Base-by-base conservation (phyloP, 2,329 filamentous ascomycete species). In the Fusarium chuoi region DNA sequence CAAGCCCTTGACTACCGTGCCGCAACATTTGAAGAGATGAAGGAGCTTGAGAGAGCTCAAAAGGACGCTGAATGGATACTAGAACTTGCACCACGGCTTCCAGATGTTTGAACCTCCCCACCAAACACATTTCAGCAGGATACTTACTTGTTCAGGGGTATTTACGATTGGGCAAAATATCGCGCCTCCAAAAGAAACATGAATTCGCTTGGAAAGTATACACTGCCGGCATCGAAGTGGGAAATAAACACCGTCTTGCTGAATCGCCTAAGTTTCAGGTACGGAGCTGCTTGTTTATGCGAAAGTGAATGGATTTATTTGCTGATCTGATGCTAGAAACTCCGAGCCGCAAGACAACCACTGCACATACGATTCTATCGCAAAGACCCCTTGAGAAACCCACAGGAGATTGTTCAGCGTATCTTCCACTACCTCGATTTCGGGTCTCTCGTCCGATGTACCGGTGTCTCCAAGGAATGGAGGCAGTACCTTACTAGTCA, bases 11-110 rank as follows among this genome's bases (percentile, higher is more conserved):
- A 85, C 71, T 83, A 84, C 62, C 79, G 83, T 8, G 82, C 83
- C 24, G 83, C 83, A 6, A 82, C 81, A 0, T 84, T 84, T 62
- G 83, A 85, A 64, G 80, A 80, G 28, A 74, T 85, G 42, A 74
- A 77, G 13, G 80, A 84, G 61, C 75, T 85, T 6, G 80, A 79
- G 10, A 80, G 81, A 30, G 84, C 84, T 20, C 79, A 76, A 65
- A 79, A 71, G 39, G 84, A 85, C 61, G 84, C 84, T 14, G 82
- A 83, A 73, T 85, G 84, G 83, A 81, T 85, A 28, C 69, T 85
- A 24, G 83, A 85, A 61, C 78, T 85, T 46, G 82, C 84, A 11
- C 84, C 84, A 28, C 77, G 79, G 41, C 75, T 82, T 4, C 79
- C 84, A 22, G 83, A 85, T 72, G 84, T 85, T 75, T 42, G 80